Evolutionary conservation across 2,329 filamentous ascomycete genomes (phyloP), one percentile per base, ranked within the genome.

Genomic region (Pseudogymnoascus sp.): DNA sequence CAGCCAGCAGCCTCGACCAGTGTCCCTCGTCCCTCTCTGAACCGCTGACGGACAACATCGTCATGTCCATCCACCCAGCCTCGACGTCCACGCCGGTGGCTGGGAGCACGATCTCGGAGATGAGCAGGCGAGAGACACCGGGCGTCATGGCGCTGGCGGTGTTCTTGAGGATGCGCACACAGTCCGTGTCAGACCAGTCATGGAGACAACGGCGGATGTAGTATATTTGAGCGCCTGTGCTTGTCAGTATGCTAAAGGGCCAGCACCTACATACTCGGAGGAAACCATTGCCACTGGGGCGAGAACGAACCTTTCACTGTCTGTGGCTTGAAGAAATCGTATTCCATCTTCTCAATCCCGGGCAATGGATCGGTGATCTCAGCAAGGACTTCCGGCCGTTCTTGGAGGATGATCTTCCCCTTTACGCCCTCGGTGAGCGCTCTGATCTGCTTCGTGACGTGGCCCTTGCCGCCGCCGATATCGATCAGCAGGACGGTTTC

Each of bases 161-260:
- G 10, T 76, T 69, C 21, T 66, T 64, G 7, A 79, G 65, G 28
- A 78, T 77, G 14, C 64, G 46, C 3, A 67, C 18, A 1, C 71
- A 72, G 5, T 71, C 67, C 12, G 67, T 67, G 46, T 78, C 74
- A 0, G 72, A 68, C 75, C 75, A 78, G 64, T 78, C 76, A 56
- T 78, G 77, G 16, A 78, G 69, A 28, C 77, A 70, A 1, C 67
- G 68, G 50, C 73, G 73, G n/a, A 75, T 67, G 66, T 72, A 76
- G 62, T 76, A 76, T 0, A 70, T 67, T 2, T 71, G 69, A 28
- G 71, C 72, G 2, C 69, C 72, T 70, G 25, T 18, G 18, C 10
- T 38, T 50, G 53, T 67, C 38, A 64, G 61, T n/a, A 56, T 16
- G 2, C 10, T 12, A 34, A n/a, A 18, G 8, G n/a, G 4, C 25